Base-by-base conservation (phyloP, 1,284 basidiomycete genomes). In the Malassezia globosa region DNA sequence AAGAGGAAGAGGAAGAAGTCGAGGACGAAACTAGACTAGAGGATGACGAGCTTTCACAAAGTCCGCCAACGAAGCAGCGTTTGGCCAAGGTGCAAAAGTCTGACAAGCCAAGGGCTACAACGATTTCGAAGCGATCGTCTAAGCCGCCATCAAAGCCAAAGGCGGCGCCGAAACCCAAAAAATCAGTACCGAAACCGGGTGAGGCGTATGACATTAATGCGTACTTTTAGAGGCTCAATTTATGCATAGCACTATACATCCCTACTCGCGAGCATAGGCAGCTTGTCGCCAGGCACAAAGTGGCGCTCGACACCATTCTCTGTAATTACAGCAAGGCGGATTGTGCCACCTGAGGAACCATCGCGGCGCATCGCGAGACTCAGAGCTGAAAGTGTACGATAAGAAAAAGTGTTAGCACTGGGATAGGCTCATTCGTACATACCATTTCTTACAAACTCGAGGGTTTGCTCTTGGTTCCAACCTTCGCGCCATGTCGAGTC, bases 281-380 rank as follows among this genome's bases (percentile, higher is more conserved):
- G 46, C 27, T 62, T 57, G 42, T 64, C 78, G 70, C 94, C 94
- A n/a, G 94, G 88, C 8, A 97, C 79, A 72, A 97, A 99, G 60
- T 88, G 72, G 52, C 94, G 77, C 76, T 96, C 87, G 13, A 94
- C 89, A 23, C 82, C 82, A 45, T 83, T 84, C 72, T 94, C 82
- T 13, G 85, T 90, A 71, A 99, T 95, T 43, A 96, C 85, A 59
- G 85, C 87, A 84, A 99, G 87, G 43, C 94, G 83, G 63, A 99
- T 92, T 40, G 87, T 87, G 71, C 94, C 94, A 55, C 94, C 94
- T 26, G 90, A 96, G 0, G 88, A 94, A 13, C 94, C 94, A 73
- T 99, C 94, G 73, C 94, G 81, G 38, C 87, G 81, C 94, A 97
- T 99, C 1, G 94, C 94, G 41, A 99, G 79, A 7, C 88, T 76